phyloP scores from a whole-genome alignment of 306 rosid genomes.

The Argentina anserina region DNA sequence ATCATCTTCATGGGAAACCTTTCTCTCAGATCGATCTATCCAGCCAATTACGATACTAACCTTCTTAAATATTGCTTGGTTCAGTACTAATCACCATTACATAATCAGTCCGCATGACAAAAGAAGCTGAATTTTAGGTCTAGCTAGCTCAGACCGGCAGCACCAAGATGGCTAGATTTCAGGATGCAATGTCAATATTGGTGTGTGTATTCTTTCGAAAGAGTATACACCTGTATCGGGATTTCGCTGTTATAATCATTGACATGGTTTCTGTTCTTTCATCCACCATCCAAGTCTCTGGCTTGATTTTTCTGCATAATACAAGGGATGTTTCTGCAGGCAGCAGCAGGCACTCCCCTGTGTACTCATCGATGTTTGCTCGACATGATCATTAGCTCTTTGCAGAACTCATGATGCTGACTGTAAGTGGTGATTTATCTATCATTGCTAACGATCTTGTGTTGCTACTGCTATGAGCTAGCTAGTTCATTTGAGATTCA shows the following conservation, averaged over 20 bases:
- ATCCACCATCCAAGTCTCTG: conserved; percentile 41
- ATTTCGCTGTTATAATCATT: conserved; percentile 29
- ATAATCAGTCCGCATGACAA: not conserved
- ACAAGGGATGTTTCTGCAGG: conserved; percentile 23
- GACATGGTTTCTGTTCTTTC: conserved; percentile 37
- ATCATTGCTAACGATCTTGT: not conserved
- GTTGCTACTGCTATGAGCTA: not conserved
- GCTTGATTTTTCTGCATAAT: conserved; percentile 27
- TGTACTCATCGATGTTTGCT: conserved; percentile 29
- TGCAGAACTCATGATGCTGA: not conserved
- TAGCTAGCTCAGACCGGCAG: not conserved
- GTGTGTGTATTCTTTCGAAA: conserved; percentile 49
- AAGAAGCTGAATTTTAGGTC: not conserved
- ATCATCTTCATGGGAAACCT: not conserved
- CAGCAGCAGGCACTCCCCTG: conserved; percentile 24
- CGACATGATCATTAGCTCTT: conserved; percentile 41
- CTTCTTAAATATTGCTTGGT: not conserved
- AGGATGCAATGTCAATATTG: conserved; percentile 35
- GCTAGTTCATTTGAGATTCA: not conserved
- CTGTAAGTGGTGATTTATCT: not conserved
- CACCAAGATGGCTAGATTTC: conserved; percentile 34
- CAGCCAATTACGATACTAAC: conserved; percentile 1
- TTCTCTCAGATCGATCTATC: not conserved
- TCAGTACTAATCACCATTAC: not conserved
- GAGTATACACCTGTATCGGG: conserved; percentile 37